Evolutionary conservation across 225 moss, liverwort and hornwort species (phyloP).

Genomic region (Sphagnum contortum): DNA sequence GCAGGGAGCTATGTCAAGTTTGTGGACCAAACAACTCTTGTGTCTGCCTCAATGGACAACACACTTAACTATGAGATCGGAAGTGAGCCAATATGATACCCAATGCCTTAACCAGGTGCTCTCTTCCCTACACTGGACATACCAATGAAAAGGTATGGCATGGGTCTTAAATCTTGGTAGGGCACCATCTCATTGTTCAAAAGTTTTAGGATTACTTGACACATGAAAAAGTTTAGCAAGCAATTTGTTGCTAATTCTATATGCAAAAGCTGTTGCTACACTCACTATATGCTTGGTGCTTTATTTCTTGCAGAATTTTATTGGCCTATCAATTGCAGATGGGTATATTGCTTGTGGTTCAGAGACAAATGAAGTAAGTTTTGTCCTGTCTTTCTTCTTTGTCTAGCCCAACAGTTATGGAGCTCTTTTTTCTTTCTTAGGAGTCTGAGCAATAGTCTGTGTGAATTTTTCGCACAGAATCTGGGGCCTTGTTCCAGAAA

Average conservation of each 20-base stretch:
- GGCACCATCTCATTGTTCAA: too few relatives aligned
- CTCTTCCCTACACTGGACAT: slow-evolving; percentile 86
- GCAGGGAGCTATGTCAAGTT: slow-evolving; percentile 97
- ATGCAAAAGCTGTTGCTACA: too few relatives aligned
- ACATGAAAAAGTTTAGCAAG: too few relatives aligned
- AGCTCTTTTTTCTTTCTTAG: too few relatives aligned
- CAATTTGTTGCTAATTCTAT: too few relatives aligned
- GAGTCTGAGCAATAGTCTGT: too few relatives aligned
- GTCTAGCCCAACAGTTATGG: not conserved
- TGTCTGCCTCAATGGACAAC: slow-evolving; percentile 94
- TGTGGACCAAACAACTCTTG: slow-evolving; percentile 77
- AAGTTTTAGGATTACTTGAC: too few relatives aligned
- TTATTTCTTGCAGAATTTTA: slow-evolving; percentile 67
- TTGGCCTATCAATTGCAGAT: slow-evolving; percentile 87
- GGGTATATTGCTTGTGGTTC: slow-evolving; percentile 95
- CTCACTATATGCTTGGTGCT: not conserved
- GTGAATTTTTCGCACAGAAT: too few relatives aligned
- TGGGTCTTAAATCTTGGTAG: slow-evolving; percentile 19
- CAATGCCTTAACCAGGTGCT: slow-evolving; percentile 42
- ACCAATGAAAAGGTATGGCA: slow-evolving; percentile 72
- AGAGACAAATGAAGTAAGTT: slow-evolving; percentile 73
- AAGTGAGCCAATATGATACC: slow-evolving; percentile 53
- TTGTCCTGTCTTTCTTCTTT: not conserved
- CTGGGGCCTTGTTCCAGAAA: too few relatives aligned
- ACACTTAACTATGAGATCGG: slow-evolving; percentile 94